Conservation (phyloP, 495 filamentous ascomycete genomes). For the Cenococcum geophilum region DNA sequence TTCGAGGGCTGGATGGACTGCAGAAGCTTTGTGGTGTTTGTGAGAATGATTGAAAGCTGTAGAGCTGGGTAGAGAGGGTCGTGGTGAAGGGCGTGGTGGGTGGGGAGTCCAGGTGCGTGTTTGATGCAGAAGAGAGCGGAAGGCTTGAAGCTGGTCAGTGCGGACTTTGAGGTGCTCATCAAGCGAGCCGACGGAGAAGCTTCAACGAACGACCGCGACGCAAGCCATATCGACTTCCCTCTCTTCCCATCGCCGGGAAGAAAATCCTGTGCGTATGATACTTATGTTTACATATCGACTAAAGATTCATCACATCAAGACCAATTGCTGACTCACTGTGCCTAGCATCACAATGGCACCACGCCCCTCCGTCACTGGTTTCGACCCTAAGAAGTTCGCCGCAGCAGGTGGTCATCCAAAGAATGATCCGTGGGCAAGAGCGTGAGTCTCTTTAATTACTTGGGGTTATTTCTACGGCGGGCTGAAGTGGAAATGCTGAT, state of each 20-base stretch:
- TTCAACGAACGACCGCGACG: slow-evolving; percentile 2
- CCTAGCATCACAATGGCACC: slow-evolving; percentile 44
- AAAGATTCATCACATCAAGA: no score
- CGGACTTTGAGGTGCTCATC: not conserved
- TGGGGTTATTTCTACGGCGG: not conserved
- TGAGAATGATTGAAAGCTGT: not conserved
- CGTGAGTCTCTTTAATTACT: slow-evolving; percentile 45
- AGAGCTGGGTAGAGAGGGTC: no score
- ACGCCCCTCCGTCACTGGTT: slow-evolving; percentile 71
- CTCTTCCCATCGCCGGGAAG: not conserved
- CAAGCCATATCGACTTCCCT: not conserved
- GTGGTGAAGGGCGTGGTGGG: no score
- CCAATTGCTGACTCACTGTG: slow-evolving; percentile 23
- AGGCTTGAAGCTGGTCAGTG: no score
- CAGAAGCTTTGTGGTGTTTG: not conserved
- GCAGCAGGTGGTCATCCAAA: slow-evolving; percentile 57
- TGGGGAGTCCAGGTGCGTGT: no score
- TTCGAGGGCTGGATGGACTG: not conserved
- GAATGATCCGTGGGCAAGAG: slow-evolving; percentile 83
- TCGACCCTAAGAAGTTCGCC: slow-evolving; percentile 68
- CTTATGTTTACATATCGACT: not conserved
- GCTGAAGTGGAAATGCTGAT: not conserved
- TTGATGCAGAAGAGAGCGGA: no score
- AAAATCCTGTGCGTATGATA: slow-evolving; percentile 10
- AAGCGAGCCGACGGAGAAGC: not conserved